phyloP scores from a whole-genome alignment of 2,329 filamentous ascomycete genomes.

The Tolypocladium tundrense region DNA sequence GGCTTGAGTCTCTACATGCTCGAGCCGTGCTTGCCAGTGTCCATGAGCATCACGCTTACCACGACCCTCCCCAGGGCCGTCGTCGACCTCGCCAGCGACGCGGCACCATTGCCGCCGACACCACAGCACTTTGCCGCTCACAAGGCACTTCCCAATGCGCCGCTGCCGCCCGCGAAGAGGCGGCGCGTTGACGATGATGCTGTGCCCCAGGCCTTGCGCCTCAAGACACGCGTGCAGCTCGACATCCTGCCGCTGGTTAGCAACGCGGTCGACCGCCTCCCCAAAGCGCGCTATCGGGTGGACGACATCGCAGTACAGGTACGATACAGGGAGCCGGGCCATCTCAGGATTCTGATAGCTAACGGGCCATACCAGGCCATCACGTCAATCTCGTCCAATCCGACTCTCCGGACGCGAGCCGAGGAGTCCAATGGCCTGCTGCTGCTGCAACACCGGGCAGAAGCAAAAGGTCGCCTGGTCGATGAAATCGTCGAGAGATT shows the following conservation, averaged over 20 bases:
- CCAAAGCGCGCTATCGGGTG: slow-evolving; percentile 10
- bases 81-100: slow-evolving; percentile 17
- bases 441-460: slow-evolving; percentile 7
- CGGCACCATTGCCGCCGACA: slow-evolving; percentile 3
- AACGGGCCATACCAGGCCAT: slow-evolving; percentile 9
- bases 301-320: slow-evolving; percentile 20
- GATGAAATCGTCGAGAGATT: slow-evolving; percentile 12
- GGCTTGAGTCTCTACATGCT: background rate
- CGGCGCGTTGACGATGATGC: slow-evolving; percentile 14
- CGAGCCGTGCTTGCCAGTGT: background rate
- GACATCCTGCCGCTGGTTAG: slow-evolving; percentile 24
- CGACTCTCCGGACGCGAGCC: slow-evolving; percentile 12
- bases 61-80: slow-evolving; percentile 13
- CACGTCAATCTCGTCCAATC: slow-evolving; percentile 11
- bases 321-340: slow-evolving; percentile 1
- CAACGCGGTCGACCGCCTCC: slow-evolving; percentile 13
- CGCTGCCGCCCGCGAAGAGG: slow-evolving; percentile 21
- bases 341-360: background rate
- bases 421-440: slow-evolving; percentile 12
- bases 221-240: slow-evolving; percentile 15
- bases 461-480: slow-evolving; percentile 7
- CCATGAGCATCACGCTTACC: slow-evolving; percentile 18
- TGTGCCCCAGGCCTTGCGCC: slow-evolving; percentile 3
- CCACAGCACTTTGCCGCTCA: slow-evolving; percentile 2
- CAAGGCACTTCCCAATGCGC: slow-evolving; percentile 8